Evolutionary conservation across 148 eudicot genomes (phyloP).

Genomic region (Chenopodium formosanum): DNA sequence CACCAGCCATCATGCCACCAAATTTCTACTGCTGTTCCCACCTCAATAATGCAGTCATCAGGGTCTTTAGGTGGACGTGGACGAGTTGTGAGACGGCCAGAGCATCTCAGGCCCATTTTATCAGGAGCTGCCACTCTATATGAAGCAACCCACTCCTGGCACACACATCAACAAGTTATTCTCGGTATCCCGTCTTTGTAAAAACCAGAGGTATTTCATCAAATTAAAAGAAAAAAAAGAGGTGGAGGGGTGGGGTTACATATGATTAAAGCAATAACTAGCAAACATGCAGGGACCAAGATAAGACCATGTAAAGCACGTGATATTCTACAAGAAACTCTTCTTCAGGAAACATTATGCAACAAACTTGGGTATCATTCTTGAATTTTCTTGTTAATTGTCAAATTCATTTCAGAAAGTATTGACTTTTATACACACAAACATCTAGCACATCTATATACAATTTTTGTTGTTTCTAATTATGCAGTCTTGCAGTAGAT

Average conservation of each 20-base stretch:
- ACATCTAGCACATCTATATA: neutral
- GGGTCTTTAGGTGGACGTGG: constrained; percentile 41
- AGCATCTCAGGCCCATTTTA: constrained; percentile 63
- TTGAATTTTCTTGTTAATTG: neutral
- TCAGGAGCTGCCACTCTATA: constrained; percentile 65
- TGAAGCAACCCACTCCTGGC: constrained; percentile 74
- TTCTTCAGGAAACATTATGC: neutral
- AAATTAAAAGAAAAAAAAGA: neutral
- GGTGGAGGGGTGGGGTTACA: neutral
- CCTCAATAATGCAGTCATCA: constrained; percentile 33
- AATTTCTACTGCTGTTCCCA: constrained; percentile 70
- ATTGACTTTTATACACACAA: neutral
- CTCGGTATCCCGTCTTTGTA: neutral
- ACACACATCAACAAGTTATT: neutral
- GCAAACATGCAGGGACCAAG: neutral
- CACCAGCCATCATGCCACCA: constrained; percentile 99
- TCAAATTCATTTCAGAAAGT: neutral
- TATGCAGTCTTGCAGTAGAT: neutral
- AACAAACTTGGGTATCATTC: neutral
- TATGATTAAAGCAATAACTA: neutral
- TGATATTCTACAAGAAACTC: neutral
- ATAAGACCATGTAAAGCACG: neutral
- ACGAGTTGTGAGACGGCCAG: constrained; percentile 59
- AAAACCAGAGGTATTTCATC: neutral
- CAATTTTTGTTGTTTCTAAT: neutral